Conservation (phyloP, 2,329 filamentous ascomycete genomes). For the Dactylellina parvicollis region DNA sequence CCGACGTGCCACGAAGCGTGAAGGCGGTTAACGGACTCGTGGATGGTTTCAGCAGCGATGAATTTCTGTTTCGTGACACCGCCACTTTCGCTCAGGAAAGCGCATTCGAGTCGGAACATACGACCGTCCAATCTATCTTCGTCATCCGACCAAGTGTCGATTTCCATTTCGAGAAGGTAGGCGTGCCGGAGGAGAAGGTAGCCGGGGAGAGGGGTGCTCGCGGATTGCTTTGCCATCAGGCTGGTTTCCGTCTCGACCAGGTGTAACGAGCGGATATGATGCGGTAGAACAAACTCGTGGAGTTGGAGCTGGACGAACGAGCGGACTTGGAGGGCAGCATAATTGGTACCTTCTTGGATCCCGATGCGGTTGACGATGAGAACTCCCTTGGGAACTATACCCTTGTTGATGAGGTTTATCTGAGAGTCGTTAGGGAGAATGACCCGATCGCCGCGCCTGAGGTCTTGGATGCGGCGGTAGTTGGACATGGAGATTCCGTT, state of each 20-base stretch:
- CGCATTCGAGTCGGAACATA: conserved; percentile 20
- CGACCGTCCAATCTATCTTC: neutral
- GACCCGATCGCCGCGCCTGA: conserved; percentile 32
- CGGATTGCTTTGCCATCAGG: conserved; percentile 21
- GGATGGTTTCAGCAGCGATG: conserved; percentile 31
- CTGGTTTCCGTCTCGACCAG: conserved; percentile 43
- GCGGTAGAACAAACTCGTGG: conserved; percentile 37
- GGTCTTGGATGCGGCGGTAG: conserved; percentile 44
- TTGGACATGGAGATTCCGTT: conserved; percentile 40
- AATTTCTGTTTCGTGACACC: conserved; percentile 25
- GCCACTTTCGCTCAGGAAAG: conserved; percentile 19
- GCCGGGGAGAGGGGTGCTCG: conserved; percentile 14
- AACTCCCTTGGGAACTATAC: conserved; percentile 33
- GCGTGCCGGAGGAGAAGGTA: conserved; percentile 42
- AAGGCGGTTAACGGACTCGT: conserved; percentile 31
- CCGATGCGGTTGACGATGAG: conserved; percentile 39
- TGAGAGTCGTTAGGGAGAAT: conserved; percentile 45
- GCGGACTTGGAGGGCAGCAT: conserved; percentile 37
- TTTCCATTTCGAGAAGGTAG: conserved; percentile 34
- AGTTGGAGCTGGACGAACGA: conserved; percentile 39
- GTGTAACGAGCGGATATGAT: conserved; percentile 33
- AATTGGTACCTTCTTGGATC: conserved; percentile 23
- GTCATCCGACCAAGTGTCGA: conserved; percentile 6
- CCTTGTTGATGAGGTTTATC: conserved; percentile 35
- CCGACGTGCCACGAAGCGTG: conserved; percentile 41